Base-by-base conservation (phyloP, 1,139 yeast species). In the Kodamaea plutei region DNA sequence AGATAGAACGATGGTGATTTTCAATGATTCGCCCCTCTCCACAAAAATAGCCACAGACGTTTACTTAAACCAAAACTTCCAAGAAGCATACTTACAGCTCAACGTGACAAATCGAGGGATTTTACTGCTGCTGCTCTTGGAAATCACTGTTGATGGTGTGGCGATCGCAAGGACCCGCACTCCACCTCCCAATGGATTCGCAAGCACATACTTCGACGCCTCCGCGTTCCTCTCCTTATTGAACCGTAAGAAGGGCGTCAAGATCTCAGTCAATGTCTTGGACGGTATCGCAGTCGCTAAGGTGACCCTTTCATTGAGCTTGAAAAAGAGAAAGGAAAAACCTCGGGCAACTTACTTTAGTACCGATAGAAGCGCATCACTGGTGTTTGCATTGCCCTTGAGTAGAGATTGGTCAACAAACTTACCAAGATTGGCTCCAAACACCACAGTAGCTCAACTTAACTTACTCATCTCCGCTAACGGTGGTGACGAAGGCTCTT, bases 401-500 rank as follows among this genome's bases (percentile, higher is more conserved):
- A 21, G 20, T 8, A n/a, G 20, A 2, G 31, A 30, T 9, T 34
- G 37, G 37, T 16, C 34, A n/a, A 20, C 23, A 14, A 14, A 11
- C 3, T 9, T 36, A n/a, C 39, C 37, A 4, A 12, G 17, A 8
- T 19, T 36, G 17, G 6, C 27, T 16, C 20, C 81, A 14, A 54
- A 53, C 28, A 41, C 47, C 21, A 50, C 61, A 4, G 35, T 35
- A 24, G 60, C 59, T 25, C 52, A 48, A 33, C 30, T 54, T 20
- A 37, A 47, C n/a, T 35, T 56, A 15, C 52, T 54, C 19, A 54
- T 56, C 20, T 50, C 56, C 28, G 51, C 58, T 13, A 36, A 48
- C 23, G 34, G 29, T 8, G 47, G 52, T 13, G 54, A 47, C 7
- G 61, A 54, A 41, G 34, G 44, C 15, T 29, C 33, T 2, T 54